Percentiles rank a stretch among this genome's conserved stretches.
These are phyloP conservation scores for Daldinia loculata DNA, from an alignment of 495 filamentous ascomycete species.

Conservation along the genomic window DNA sequence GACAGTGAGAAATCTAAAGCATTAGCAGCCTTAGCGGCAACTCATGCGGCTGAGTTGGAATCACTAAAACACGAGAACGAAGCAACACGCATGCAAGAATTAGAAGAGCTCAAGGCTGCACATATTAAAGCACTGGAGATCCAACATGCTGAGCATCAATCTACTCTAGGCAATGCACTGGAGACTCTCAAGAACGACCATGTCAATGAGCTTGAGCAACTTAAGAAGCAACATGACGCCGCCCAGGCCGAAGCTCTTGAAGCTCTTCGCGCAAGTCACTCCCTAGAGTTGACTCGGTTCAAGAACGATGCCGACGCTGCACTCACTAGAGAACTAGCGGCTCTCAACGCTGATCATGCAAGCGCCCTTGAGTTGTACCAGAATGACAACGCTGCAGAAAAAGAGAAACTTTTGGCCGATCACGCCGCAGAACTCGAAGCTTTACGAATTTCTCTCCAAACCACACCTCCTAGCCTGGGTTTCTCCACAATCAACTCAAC, in stretches of 20 bases:
- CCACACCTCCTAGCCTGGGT: conserved; percentile 44
- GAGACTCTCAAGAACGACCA: conserved; percentile 25
- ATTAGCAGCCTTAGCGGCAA: conserved; percentile 11
- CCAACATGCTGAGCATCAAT: conserved; percentile 18
- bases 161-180: conserved; percentile 12
- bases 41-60: conserved; percentile 32
- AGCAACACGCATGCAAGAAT: conserved; percentile 20
- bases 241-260: conserved; percentile 31
- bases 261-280: conserved; percentile 22
- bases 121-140: conserved; percentile 24
- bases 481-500: conserved; percentile 61
- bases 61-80: conserved; percentile 25
- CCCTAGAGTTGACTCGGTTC: conserved; percentile 23
- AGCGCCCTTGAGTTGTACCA: conserved; percentile 27
- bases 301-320: conserved; percentile 26
- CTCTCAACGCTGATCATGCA: conserved; percentile 32
- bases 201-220: conserved; percentile 15
- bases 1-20: conserved; percentile 19
- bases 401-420: conserved; percentile 30
- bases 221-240: conserved; percentile 19
- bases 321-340: conserved; percentile 32
- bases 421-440: conserved; percentile 42
- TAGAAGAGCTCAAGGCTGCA: conserved; percentile 23
- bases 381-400: conserved; percentile 30
- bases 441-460: conserved; percentile 34